Percentiles rank a stretch among this genome's conserved stretches.
These are phyloP conservation scores for Sphagnum magellanicum DNA, from an alignment of 228 moss, liverwort and hornwort species.

Conservation along the genomic window DNA sequence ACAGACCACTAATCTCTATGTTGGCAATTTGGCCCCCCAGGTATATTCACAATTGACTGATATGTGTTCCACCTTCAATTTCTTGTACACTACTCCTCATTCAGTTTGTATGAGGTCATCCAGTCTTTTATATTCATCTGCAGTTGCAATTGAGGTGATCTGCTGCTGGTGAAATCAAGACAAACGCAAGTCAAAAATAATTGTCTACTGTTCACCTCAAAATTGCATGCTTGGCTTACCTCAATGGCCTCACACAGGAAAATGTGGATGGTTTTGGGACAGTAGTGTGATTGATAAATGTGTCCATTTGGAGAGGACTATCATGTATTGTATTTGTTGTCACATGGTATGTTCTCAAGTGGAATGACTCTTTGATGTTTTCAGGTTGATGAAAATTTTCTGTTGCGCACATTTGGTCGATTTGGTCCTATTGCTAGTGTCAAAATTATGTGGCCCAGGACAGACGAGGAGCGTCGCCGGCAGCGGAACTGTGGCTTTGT, in stretches of 20 bases:
- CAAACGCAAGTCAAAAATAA: neutral
- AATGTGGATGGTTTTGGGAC: no score
- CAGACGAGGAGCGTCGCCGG: constrained; percentile 98
- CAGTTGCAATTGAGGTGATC: no score
- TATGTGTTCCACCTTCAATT: neutral
- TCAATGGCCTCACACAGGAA: no score
- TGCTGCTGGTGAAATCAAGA: neutral
- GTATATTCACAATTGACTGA: constrained; percentile 20
- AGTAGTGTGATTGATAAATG: no score
- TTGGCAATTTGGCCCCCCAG: constrained; percentile 97
- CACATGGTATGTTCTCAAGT: constrained; percentile 3
- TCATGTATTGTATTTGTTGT: no score
- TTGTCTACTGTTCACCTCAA: no score
- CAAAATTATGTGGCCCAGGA: constrained; percentile 99
- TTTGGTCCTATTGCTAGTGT: constrained; percentile 99
- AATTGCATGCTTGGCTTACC: no score
- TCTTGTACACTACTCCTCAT: no score
- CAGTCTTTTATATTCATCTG: no score
- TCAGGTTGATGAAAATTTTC: constrained; percentile 99
- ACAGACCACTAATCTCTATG: constrained; percentile 97
- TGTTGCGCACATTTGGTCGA: constrained; percentile 97
- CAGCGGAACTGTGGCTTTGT: constrained; percentile 99
- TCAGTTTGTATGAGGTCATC: no score
- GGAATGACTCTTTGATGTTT: neutral
- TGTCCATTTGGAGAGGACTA: no score